These are phyloP conservation scores for Nidularia pulvinata DNA, from an alignment of 768 basidiomycete species.

Conservation along the genomic window DNA sequence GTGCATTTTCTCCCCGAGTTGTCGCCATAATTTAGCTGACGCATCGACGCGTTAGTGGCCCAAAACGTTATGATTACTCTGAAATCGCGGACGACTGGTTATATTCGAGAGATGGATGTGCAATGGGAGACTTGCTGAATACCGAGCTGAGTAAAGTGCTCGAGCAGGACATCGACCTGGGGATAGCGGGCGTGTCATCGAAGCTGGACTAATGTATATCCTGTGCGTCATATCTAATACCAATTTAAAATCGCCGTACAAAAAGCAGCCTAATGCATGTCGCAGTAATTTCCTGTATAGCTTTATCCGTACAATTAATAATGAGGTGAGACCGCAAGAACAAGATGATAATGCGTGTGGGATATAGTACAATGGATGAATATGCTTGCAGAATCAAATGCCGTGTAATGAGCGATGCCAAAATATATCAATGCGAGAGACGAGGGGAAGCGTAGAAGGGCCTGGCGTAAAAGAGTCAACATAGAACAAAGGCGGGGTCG, in stretches of 20 bases:
- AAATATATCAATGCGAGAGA: too few relatives aligned
- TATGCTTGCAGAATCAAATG: neutral
- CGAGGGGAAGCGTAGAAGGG: neutral
- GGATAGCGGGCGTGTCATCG: conserved; percentile 17
- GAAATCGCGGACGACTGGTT: conserved; percentile 63
- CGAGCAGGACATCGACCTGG: conserved; percentile 24
- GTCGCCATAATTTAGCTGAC: neutral
- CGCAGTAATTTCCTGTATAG: too few relatives aligned
- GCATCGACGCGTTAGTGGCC: conserved; percentile 57
- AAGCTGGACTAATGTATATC: neutral
- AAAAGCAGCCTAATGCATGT: too few relatives aligned
- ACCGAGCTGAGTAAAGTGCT: conserved; percentile 54
- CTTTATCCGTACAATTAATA: too few relatives aligned
- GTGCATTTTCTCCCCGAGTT: conserved; percentile 33
- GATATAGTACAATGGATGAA: neutral
- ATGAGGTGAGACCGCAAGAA: too few relatives aligned
- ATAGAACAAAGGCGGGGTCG: neutral
- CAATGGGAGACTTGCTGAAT: conserved; percentile 64
- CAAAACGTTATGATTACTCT: conserved; percentile 88
- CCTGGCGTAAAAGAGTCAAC: neutral
- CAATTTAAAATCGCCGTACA: too few relatives aligned
- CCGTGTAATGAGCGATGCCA: neutral
- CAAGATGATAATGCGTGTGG: too few relatives aligned
- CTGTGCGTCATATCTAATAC: too few relatives aligned
- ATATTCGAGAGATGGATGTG: conserved; percentile 67